Evolutionary conservation across 1,284 basidiomycete species (phyloP), one percentile per base, ranked within the genome.

Genomic region (Ceratobasidium sp.): DNA sequence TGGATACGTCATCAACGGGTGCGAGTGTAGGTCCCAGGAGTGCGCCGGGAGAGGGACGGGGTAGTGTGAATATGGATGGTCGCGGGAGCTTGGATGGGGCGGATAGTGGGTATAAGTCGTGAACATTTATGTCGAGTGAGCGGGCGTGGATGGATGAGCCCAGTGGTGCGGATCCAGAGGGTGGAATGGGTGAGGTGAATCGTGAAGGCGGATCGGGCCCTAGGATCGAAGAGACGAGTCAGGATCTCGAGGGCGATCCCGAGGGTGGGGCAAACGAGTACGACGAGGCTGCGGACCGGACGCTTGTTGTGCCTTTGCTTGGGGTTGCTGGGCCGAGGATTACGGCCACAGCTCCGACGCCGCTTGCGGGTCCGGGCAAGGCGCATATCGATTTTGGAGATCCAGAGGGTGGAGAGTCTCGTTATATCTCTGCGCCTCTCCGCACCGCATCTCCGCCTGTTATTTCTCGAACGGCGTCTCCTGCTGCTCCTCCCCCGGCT

Each of bases 161-260:
- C 32, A 40, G 68, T 15, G 74, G 74, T n/a, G 54, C 22, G 2
- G 69, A 61, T 40, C 34, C 69, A 9, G 57, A 73, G n/a, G 76
- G 65, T 19, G 70, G 69, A 13, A 19, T 49, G 61, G 51, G 37
- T 40, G 37, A 40, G 37, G 6, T 6, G 22, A 51, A 64, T 22
- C 34, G 56, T n/a, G 56, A 59, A n/a, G 59, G 52, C 29, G 70
- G 54, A 32, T 56, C 22, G n/a, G 32, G 57, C 37, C 25, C 22
- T 57, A 43, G 52, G 29, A 66, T 43, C 34, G 65, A 65, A 29
- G 75, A 68, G 43, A 32, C 29, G 34, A 22, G 54, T 9, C 29
- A 29, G 25, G 76, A 77, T 66, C 76, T 69, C 4, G 76, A 77
- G 40, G 76, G 69, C 37, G 76, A 77, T 69, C 76, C 76, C 32